Evolutionary conservation across 768 basidiomycete genomes (phyloP).

Genomic region (Phlegmacium glaucopus): DNA sequence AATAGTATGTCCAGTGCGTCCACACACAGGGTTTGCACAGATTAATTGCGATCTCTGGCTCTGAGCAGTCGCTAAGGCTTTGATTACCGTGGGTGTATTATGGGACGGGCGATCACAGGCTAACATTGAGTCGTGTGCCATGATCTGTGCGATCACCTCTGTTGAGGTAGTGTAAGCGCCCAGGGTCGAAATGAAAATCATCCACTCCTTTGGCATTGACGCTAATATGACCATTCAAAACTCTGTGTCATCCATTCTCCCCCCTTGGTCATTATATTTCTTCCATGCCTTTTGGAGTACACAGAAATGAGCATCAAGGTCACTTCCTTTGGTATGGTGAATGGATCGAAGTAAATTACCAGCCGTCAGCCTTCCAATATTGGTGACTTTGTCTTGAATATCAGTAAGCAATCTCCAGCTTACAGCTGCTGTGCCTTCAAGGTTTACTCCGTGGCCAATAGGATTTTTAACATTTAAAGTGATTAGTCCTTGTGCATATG

Average conservation of each 20-base stretch:
- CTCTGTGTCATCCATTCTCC: constrained; percentile 6
- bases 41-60: not conserved
- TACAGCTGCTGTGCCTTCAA: constrained; percentile 16
- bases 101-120: not conserved
- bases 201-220: constrained; percentile 18
- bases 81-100: not conserved
- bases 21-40: constrained; percentile 21
- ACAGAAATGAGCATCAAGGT: constrained; percentile 13
- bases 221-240: constrained; percentile 17
- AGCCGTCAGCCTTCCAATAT: constrained; percentile 10
- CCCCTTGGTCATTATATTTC: constrained; percentile 7
- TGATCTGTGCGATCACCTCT: constrained; percentile 8
- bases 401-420: constrained; percentile 13
- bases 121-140: constrained; percentile 2
- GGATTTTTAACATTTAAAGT: constrained; percentile 21
- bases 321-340: constrained; percentile 8
- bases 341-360: constrained; percentile 5
- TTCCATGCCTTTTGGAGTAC: constrained; percentile 10
- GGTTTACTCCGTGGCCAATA: constrained; percentile 17
- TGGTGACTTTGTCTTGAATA: constrained; percentile 4
- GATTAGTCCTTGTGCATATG: constrained; percentile 12
- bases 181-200: constrained; percentile 13
- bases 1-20: constrained; percentile 16
- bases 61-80: not conserved
- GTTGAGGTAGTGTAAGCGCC: constrained; percentile 6